Evolutionary conservation across 768 basidiomycete genomes (phyloP).

Genomic region (Rhizopogon vesiculosus): DNA sequence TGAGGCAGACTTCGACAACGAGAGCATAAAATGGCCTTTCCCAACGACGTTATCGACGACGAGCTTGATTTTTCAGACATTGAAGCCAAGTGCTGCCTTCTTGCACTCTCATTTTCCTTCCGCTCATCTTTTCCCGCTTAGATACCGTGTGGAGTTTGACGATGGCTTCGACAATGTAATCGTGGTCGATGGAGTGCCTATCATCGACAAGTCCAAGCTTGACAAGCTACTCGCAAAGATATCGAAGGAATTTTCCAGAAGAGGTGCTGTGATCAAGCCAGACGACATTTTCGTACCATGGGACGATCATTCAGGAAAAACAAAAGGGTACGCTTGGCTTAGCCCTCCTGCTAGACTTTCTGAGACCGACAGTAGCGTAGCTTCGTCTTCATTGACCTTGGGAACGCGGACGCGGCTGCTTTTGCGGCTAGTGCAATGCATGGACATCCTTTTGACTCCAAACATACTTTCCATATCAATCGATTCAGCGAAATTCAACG

Average conservation of each 20-base stretch:
- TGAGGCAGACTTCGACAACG: slow-evolving; percentile 1
- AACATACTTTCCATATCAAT: slow-evolving; percentile 81
- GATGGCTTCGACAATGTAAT: slow-evolving; percentile 88
- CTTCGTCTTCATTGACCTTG: slow-evolving; percentile 80
- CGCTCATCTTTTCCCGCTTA: slow-evolving; percentile 25
- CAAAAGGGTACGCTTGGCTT: slow-evolving; percentile 72
- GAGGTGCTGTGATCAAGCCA: slow-evolving; percentile 70
- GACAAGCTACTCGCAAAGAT: slow-evolving; percentile 80
- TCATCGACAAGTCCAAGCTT: slow-evolving; percentile 82
- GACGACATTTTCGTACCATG: slow-evolving; percentile 86
- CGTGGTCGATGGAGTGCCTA: slow-evolving; percentile 88
- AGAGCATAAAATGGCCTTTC: slow-evolving; percentile 40
- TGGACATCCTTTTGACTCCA: slow-evolving; percentile 81
- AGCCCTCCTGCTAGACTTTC: neutral
- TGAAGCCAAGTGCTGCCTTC: slow-evolving; percentile 63
- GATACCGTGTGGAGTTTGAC: slow-evolving; percentile 82
- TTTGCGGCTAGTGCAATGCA: slow-evolving; percentile 65
- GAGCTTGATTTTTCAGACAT: slow-evolving; percentile 87
- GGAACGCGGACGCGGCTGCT: slow-evolving; percentile 63
- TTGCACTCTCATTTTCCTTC: neutral
- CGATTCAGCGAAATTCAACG: slow-evolving; percentile 87
- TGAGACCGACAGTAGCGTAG: slow-evolving; percentile 32
- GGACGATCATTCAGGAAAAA: slow-evolving; percentile 77
- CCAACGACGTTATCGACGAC: slow-evolving; percentile 43
- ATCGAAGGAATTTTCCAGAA: slow-evolving; percentile 77